Conservation (phyloP, 139 green algal genomes). For the Deuterostichococcus epilithicus region DNA sequence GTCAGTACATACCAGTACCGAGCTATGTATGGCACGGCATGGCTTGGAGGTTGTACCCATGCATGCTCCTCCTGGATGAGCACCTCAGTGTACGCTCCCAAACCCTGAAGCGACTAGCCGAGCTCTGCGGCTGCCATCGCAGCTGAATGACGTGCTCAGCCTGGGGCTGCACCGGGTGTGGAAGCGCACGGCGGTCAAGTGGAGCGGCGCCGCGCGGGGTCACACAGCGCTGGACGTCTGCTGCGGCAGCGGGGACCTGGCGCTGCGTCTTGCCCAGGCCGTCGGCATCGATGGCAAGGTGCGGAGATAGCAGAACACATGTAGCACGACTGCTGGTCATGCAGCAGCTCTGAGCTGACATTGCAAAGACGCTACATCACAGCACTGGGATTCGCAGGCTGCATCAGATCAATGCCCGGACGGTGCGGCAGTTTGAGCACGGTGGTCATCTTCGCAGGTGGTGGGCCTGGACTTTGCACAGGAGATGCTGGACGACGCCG, state of each 20-base stretch:
- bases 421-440: no score
- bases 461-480: conserved; percentile 90
- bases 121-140: conserved; percentile 3
- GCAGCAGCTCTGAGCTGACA: no score
- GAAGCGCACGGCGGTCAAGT: conserved; percentile 94
- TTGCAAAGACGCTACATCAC: no score
- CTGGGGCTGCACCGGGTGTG: conserved; percentile 91
- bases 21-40: no score
- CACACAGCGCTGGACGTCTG: conserved; percentile 82
- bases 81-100: no score
- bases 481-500: conserved; percentile 79
- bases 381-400: no score
- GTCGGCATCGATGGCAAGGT: conserved; percentile 76
- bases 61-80: background rate
- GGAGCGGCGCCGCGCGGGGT: conserved; percentile 57
- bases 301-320: conserved; percentile 36
- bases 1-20: conserved; percentile 26
- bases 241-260: conserved; percentile 92
- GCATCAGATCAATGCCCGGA: no score
- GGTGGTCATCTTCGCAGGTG: conserved; percentile 53
- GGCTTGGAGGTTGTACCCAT: background rate
- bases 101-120: background rate
- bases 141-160: conserved; percentile 90
- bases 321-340: no score
- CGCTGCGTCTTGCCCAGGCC: conserved; percentile 68